Conservation (phyloP, 768 basidiomycete species). For the Leucocoprinus leucothites region DNA sequence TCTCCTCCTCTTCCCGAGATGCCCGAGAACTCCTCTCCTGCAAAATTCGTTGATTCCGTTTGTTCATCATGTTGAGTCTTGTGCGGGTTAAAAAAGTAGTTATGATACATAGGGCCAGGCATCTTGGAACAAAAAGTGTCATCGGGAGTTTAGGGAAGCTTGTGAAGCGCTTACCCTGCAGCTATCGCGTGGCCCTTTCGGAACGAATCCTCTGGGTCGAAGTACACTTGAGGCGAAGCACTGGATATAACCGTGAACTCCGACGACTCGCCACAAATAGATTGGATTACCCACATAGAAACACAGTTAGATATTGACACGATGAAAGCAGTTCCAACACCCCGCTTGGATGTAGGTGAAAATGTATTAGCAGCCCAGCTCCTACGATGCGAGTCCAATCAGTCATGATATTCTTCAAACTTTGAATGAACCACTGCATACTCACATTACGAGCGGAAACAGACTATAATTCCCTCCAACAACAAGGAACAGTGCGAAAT, state of each 20-base stretch:
- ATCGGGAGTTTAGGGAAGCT: background rate
- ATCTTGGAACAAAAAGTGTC: constrained; percentile 25
- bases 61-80: constrained; percentile 40
- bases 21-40: constrained; percentile 6
- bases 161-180: constrained; percentile 37
- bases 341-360: constrained; percentile 57
- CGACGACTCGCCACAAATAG: too few relatives aligned
- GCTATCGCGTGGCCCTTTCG: constrained; percentile 55
- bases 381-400: constrained; percentile 25
- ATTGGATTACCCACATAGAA: constrained; percentile 43
- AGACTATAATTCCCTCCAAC: constrained; percentile 52
- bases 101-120: constrained; percentile 40
- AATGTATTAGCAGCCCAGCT: constrained; percentile 60
- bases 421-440: background rate
- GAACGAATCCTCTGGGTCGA: constrained; percentile 46
- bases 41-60: constrained; percentile 25
- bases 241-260: too few relatives aligned
- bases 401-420: background rate
- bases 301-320: constrained; percentile 58
- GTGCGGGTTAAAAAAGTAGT: constrained; percentile 42
- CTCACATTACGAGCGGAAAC: constrained; percentile 58
- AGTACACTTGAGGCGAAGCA: constrained; percentile 56
- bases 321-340: constrained; percentile 58
- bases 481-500: constrained; percentile 57
- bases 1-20: constrained; percentile 26